A percentile compares a stretch with the other conserved stretches of the same genome.
These are phyloP conservation scores for Sesbania bispinosa DNA, from an alignment of 306 rosid species.

Conservation along the genomic window DNA sequence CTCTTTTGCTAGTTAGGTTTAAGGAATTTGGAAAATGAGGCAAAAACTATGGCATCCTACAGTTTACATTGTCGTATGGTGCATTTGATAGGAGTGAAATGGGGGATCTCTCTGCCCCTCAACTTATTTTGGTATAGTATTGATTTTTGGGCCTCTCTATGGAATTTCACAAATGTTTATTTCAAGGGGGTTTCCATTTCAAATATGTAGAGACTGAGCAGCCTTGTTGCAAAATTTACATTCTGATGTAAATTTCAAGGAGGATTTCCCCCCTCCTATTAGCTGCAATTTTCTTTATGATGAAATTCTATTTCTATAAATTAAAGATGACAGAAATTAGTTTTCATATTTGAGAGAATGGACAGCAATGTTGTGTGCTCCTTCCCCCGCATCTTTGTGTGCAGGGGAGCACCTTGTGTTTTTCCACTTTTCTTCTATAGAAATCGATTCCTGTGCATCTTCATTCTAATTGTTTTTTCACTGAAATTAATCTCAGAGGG, in stretches of 20 bases:
- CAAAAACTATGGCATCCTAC: neutral
- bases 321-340: neutral
- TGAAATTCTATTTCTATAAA: neutral
- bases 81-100: neutral
- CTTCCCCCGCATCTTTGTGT: neutral
- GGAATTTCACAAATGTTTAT: neutral
- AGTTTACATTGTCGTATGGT: neutral
- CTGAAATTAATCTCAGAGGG: slow-evolving; percentile 73
- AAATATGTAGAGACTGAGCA: neutral
- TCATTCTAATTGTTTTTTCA: slow-evolving; percentile 25
- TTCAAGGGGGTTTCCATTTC: neutral
- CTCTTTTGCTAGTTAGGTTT: neutral
- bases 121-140: neutral
- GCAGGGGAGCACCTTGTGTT: no score
- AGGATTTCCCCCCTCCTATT: neutral
- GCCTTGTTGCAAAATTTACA: neutral
- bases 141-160: neutral
- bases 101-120: neutral
- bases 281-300: neutral
- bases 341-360: slow-evolving; percentile 4
- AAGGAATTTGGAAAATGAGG: neutral
- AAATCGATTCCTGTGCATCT: neutral
- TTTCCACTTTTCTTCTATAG: neutral
- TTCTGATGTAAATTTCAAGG: neutral
- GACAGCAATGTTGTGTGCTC: neutral